Conservation (phyloP, 176 grass and related monocot genomes). For the Carex parvula region DNA sequence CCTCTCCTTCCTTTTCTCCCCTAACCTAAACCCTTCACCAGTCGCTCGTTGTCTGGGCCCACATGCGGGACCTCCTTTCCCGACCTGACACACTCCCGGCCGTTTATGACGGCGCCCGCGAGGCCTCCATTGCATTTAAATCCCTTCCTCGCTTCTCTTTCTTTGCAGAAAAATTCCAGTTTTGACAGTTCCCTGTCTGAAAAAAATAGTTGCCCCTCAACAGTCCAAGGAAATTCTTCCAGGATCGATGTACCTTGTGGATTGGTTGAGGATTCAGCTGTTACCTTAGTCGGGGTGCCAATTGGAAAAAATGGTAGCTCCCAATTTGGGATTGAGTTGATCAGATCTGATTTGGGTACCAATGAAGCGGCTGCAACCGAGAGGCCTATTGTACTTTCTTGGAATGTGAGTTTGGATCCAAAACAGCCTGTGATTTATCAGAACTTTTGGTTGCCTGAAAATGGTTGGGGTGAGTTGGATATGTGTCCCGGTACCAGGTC, state of each 20-base stretch:
- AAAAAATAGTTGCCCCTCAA: slow-evolving; percentile 31
- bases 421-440: slow-evolving; percentile 50
- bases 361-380: neutral
- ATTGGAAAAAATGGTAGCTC: slow-evolving; percentile 32
- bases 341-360: slow-evolving; percentile 34
- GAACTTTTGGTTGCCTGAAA: slow-evolving; percentile 50
- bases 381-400: slow-evolving; percentile 45
- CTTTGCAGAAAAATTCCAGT: neutral
- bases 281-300: slow-evolving; percentile 59
- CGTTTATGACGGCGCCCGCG: slow-evolving; percentile 43
- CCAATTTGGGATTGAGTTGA: slow-evolving; percentile 52
- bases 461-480: slow-evolving; percentile 56
- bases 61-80: slow-evolving; percentile 56
- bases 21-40: slow-evolving; percentile 35
- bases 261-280: slow-evolving; percentile 52
- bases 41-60: slow-evolving; percentile 43
- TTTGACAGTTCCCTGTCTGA: neutral
- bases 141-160: slow-evolving; percentile 35
- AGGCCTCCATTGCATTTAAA: slow-evolving; percentile 54
- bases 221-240: slow-evolving; percentile 29
- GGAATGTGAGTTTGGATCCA: slow-evolving; percentile 59
- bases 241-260: slow-evolving; percentile 54
- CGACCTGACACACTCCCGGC: slow-evolving; percentile 67
- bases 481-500: slow-evolving; percentile 39
- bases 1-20: slow-evolving; percentile 47